These are phyloP conservation scores for Mortierella sp. DNA, from an alignment of 371 early-diverging fungal genomes.

Conservation along the genomic window DNA sequence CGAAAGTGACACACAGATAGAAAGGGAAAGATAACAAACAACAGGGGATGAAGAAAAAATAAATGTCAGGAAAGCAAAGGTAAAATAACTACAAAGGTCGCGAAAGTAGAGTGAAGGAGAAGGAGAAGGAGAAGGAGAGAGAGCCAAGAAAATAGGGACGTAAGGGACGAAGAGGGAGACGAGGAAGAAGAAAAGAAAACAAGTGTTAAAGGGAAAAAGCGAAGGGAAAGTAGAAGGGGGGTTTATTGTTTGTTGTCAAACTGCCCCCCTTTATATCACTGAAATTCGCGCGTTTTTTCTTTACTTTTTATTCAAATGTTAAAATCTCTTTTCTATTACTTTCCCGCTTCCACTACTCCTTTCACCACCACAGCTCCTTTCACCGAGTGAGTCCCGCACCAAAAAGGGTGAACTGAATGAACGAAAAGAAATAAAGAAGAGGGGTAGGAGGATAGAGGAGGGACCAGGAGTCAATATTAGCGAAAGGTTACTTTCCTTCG, in stretches of 20 bases:
- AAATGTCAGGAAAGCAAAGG: background rate
- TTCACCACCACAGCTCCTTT: background rate
- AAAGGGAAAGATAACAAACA: background rate
- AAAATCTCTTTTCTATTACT: background rate
- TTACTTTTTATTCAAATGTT: background rate
- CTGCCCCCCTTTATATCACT: background rate
- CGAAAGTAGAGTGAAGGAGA: background rate
- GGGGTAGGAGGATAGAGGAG: background rate
- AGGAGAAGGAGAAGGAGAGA: background rate
- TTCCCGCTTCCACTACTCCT: background rate
- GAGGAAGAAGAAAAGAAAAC: background rate
- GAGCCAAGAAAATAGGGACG: constrained; percentile 9
- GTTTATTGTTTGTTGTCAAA: background rate
- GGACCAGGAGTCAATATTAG: background rate
- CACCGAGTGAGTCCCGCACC: background rate
- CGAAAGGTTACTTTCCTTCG: background rate
- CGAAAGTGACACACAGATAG: background rate
- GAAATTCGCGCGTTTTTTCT: constrained; percentile 9
- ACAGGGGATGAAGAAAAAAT: background rate
- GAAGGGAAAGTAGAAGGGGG: background rate
- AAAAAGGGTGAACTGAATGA: background rate
- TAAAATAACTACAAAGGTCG: background rate
- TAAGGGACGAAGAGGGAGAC: background rate
- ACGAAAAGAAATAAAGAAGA: background rate
- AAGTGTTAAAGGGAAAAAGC: background rate